These are phyloP conservation scores for Fraxinus floribunda DNA, from an alignment of 305 asterid species.

Conservation along the genomic window DNA sequence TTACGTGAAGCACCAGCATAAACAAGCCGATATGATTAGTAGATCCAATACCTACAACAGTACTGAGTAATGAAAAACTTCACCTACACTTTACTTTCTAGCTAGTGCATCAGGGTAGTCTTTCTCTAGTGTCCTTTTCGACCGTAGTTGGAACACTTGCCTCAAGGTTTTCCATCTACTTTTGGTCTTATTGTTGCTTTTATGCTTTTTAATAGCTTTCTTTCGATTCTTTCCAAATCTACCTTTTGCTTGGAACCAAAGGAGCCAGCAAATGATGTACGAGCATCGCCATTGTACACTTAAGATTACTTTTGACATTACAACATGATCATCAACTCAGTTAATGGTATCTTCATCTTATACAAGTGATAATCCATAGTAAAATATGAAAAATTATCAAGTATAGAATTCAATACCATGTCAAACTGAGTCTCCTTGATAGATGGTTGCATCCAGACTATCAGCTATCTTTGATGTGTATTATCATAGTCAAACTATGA, in stretches of 20 bases:
- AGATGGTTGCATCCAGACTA: no score
- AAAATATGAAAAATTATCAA: no score
- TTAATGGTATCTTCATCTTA: no score
- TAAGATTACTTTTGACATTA: no score
- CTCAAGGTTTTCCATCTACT: background rate
- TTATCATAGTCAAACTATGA: background rate
- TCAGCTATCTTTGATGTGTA: no score
- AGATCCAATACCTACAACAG: background rate
- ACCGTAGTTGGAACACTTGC: background rate
- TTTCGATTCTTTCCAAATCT: no score
- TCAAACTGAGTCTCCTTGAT: no score
- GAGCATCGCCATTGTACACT: background rate
- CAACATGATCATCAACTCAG: no score
- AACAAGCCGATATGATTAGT: no score
- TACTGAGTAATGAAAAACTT: background rate
- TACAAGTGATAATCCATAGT: no score
- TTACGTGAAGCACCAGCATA: background rate
- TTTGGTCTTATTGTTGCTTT: background rate
- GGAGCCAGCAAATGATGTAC: background rate
- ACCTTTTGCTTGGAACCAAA: background rate
- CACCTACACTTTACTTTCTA: background rate
- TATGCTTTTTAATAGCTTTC: background rate
- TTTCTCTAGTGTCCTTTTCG: no score
- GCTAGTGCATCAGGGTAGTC: background rate
- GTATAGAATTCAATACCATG: no score